Percentiles rank a stretch among this genome's conserved stretches.
Conservation (phyloP, 306 rosid species). For the Begonia masoniana region DNA sequence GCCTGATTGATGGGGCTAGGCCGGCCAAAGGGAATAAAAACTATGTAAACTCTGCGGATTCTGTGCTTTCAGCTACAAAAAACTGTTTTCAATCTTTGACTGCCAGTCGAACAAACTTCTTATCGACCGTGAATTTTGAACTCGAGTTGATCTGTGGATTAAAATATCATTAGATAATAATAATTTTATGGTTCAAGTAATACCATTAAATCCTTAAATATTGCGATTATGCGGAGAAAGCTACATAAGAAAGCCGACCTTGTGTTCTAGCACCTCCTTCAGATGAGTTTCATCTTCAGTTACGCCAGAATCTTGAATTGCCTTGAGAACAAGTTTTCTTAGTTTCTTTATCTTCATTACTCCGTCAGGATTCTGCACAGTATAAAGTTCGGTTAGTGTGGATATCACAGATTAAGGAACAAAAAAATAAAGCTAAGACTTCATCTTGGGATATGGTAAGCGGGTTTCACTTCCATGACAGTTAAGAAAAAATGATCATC, state of each 20-base stretch:
- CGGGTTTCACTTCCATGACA: background rate
- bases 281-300: constrained; percentile 44
- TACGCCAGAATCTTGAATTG: constrained; percentile 50
- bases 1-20: too few species aligned
- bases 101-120: constrained; percentile 53
- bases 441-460: background rate
- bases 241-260: constrained; percentile 23
- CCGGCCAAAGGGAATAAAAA: too few species aligned
- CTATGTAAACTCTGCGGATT: too few species aligned
- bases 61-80: background rate
- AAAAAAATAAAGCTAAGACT: background rate
- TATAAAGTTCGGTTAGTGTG: constrained; percentile 5
- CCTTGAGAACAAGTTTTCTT: constrained; percentile 44
- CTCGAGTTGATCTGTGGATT: constrained; percentile 60
- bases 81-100: constrained; percentile 29
- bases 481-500: background rate
- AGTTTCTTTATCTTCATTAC: constrained; percentile 63
- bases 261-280: constrained; percentile 34
- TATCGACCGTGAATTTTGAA: constrained; percentile 56
- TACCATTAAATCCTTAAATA: background rate
- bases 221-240: background rate
- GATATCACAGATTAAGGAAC: background rate
- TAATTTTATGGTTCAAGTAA: background rate
- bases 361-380: constrained; percentile 64
- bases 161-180: background rate